These are phyloP conservation scores for Beverwykella pulmonaria DNA, from an alignment of 495 filamentous ascomycete species.

Conservation along the genomic window DNA sequence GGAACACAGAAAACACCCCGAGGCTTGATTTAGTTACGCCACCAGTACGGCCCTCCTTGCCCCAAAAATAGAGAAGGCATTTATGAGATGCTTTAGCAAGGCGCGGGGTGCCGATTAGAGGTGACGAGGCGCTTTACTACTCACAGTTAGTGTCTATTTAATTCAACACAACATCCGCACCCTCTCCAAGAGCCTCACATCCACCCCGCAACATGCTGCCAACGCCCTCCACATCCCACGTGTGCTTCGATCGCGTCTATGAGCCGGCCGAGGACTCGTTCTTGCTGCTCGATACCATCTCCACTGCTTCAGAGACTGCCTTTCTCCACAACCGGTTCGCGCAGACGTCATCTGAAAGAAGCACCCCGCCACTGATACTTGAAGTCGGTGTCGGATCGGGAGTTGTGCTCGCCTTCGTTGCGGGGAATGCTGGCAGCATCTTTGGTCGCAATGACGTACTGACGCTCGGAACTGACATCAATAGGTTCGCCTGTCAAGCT, in stretches of 20 bases:
- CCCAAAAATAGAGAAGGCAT: no score
- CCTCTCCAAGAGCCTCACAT: not conserved
- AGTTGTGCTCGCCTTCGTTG: slow-evolving; percentile 82
- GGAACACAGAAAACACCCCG: no score
- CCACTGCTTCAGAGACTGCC: slow-evolving; percentile 66
- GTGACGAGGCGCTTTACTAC: no score
- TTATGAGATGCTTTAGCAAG: no score
- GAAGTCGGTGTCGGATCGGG: slow-evolving; percentile 92
- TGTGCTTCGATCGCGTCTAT: slow-evolving; percentile 82
- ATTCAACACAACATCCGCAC: not conserved
- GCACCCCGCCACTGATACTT: slow-evolving; percentile 64
- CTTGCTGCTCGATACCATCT: slow-evolving; percentile 89
- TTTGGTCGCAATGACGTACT: slow-evolving; percentile 72
- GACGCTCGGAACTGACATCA: slow-evolving; percentile 78
- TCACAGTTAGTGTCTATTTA: no score
- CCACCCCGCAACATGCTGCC: slow-evolving; percentile 66
- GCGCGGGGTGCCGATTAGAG: no score
- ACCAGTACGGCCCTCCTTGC: no score
- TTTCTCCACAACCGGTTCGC: slow-evolving; percentile 71
- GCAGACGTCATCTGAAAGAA: not conserved
- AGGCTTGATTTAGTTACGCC: no score
- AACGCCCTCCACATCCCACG: slow-evolving; percentile 88
- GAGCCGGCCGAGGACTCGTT: slow-evolving; percentile 95
- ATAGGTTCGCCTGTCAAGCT: slow-evolving; percentile 74
- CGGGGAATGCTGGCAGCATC: slow-evolving; percentile 70